Conservation (phyloP, 2,329 filamentous ascomycete species). For the Verticillium klebahnii region DNA sequence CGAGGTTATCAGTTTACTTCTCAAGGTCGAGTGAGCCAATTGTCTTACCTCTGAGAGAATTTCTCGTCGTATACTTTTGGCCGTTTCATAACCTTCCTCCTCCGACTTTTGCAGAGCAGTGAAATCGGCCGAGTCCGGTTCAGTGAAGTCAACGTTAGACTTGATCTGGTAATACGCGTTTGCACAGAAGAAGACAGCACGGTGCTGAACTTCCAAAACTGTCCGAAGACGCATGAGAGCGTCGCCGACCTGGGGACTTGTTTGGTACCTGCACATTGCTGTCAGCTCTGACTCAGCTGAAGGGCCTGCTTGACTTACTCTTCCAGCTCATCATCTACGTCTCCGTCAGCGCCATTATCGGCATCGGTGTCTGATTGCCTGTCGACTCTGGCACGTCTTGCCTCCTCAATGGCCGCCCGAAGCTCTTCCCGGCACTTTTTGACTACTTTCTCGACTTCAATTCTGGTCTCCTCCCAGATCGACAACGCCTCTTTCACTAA, state of each 20-base stretch:
- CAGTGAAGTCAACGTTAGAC: constrained; percentile 58
- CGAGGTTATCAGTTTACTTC: neutral
- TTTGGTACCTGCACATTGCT: constrained; percentile 60
- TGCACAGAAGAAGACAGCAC: constrained; percentile 77
- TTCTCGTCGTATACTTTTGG: constrained; percentile 73
- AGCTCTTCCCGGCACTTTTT: constrained; percentile 61
- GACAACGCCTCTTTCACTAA: constrained; percentile 61
- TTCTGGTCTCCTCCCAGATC: constrained; percentile 60
- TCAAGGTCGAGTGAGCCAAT: neutral
- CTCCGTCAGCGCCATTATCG: constrained; percentile 3
- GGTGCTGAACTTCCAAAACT: constrained; percentile 76
- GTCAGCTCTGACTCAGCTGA: constrained; percentile 52
- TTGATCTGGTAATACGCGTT: constrained; percentile 84
- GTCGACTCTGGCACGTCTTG: constrained; percentile 3
- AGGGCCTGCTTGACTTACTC: constrained; percentile 26
- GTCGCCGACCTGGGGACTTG: constrained; percentile 43
- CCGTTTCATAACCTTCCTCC: constrained; percentile 67
- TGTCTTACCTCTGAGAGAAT: constrained; percentile 56
- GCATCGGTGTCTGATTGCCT: constrained; percentile 25
- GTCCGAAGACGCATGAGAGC: constrained; percentile 63
- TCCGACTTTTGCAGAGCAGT: constrained; percentile 65
- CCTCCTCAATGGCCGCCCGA: constrained; percentile 36
- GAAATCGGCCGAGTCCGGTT: constrained; percentile 64
- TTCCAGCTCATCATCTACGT: constrained; percentile 27
- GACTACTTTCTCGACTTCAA: constrained; percentile 49